Base-by-base conservation (phyloP, 2,329 filamentous ascomycete species). In the Hypoxylon sp. region DNA sequence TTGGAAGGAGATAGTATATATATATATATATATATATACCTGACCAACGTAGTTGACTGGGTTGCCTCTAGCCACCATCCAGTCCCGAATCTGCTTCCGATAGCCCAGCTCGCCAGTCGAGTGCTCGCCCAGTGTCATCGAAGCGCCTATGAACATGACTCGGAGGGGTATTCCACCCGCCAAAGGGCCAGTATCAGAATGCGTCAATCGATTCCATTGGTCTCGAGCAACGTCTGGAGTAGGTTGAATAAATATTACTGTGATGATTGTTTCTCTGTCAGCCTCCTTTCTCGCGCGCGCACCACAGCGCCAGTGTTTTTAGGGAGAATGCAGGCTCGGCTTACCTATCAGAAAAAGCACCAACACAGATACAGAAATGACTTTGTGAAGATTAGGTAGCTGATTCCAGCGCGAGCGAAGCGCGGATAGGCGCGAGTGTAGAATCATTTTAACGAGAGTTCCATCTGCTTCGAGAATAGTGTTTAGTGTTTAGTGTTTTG, bases 121-220 rank as follows among this genome's bases (percentile, higher is more conserved):
- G 37, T 64, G 63, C 35, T 66, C 63, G 45, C 63, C 63, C 21
- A 65, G 57, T 7, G 61, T 63, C 62, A 66, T 65, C 12, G 63
- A 66, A 19, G 63, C 63, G 30, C 63, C 63, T 32, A 66, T 65
- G 41, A 62, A 62, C 63, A 66, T 66, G 19, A 66, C 57, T 8
- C 63, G 61, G 8, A 66, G 55, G 13, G 63, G 63, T 7, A 64
- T 63, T 17, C 63, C 63, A 21, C 63, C 56, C 3, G 58, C 63
- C 17, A 59, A 23, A 61, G 61, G 48, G 50, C 55, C 47, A 40
- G 31, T 23, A 35, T 43, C 46, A 26, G 53, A 40, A 3, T 55
- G 51, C 11, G 61, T 59, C 21, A 65, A 50, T 35, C 60, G 63
- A 17, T 63, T 59, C 63, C 63, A 65, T 31, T 57, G 54, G 35